Percentiles rank a stretch among this genome's conserved stretches.
These are phyloP conservation scores for Vickermania ingenoplastis DNA, from an alignment of 208 protist species.

Conservation along the genomic window DNA sequence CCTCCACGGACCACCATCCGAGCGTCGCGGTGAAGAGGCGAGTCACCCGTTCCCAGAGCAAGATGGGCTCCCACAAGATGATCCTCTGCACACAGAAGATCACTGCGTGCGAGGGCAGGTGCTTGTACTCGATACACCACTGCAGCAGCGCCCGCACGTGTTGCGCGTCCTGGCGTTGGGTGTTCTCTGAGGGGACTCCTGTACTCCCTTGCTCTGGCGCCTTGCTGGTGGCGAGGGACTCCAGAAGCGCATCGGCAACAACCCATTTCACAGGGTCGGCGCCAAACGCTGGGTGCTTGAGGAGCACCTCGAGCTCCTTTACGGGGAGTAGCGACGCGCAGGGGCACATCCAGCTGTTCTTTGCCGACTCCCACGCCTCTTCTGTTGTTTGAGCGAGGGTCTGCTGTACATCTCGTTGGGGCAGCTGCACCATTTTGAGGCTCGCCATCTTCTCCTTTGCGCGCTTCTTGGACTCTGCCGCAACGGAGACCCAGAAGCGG, in stretches of 20 bases:
- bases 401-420: background rate
- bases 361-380: background rate
- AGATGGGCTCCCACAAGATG: background rate
- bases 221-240: too few species aligned
- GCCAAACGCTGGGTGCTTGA: background rate
- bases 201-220: too few species aligned
- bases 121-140: too few species aligned
- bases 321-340: too few species aligned
- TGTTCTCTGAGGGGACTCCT: too few species aligned
- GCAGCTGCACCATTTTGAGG: background rate
- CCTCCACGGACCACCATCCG: background rate
- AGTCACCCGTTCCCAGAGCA: background rate
- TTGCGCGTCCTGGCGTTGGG: too few species aligned
- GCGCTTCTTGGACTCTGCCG: background rate
- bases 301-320: too few species aligned
- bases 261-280: background rate
- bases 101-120: background rate
- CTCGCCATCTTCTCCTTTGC: background rate
- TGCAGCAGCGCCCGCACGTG: too few species aligned
- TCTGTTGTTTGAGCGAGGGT: background rate
- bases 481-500: background rate
- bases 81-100: background rate
- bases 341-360: background rate
- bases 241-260: too few species aligned
- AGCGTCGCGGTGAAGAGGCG: background rate